Evolutionary conservation across 495 filamentous ascomycete species (phyloP), one percentile per base, ranked within the genome.

Genomic region (Aspergillus taichungensis): DNA sequence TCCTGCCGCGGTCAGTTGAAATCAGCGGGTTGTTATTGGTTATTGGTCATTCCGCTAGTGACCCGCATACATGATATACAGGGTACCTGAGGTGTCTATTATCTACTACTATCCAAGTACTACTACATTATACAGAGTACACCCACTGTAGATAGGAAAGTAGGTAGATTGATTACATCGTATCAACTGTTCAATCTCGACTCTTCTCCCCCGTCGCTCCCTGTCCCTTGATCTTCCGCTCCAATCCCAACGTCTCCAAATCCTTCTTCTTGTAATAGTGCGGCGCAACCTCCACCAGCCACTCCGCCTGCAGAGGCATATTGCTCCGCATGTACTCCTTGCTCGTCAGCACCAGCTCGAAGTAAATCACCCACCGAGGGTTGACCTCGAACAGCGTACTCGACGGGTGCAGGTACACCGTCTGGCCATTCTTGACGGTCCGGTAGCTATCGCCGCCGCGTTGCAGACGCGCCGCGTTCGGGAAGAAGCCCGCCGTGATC

Each of bases 231-330:
- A 86, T 78, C 68, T 95, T 97, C 71, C 76, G 82, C 42, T 87
- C 85, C 60, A 83, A 68, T 11, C 83, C 83, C 47, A 96, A 47
- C 13, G 75, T 79, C 59, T 96, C 94, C 36, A 97, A 58, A 59
- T 97, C 88, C 66, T 87, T 85, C 73, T 84, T 87, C 70, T 95
- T 95, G 59, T 96, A 85, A 57, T 86, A 96, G 69, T 98, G 92
- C 46, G 90, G 94, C 37, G 94, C 92, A 35, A 88, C 87, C 65
- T 98, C 92, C 5, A 82, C 77, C 51, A 98, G 56, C 89, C 88
- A 95, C 60, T 86, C 82, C 0, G 85, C 69, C 52, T 91, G 79
- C 13, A 96, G 70, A 1, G 89, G 91, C 72, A 96, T 83, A 30
- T 82, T 81, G 52, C 80, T 88, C 30, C 92, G 68, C 79, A 95